Conservation (phyloP, 2,329 filamentous ascomycete species). For the Domatiomyces catenatus region DNA sequence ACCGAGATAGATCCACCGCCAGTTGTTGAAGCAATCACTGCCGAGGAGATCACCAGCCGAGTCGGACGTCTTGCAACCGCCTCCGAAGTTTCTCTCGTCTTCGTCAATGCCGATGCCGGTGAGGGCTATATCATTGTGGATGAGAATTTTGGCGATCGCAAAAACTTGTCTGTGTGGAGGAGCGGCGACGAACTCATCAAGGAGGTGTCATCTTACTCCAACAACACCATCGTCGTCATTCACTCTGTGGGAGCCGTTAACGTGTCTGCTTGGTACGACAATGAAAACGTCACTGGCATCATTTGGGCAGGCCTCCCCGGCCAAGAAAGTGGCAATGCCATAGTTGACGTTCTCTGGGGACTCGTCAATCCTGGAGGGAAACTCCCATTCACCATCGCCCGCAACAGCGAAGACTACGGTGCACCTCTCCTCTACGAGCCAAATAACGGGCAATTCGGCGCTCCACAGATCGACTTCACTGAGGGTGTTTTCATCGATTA, state of each 20-base stretch:
- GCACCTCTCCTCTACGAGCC: conserved; percentile 41
- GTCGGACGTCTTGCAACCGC: conserved; percentile 37
- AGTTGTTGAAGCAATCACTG: conserved; percentile 44
- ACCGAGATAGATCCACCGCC: conserved; percentile 40
- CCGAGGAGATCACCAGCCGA: conserved; percentile 41
- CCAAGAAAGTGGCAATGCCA: conserved; percentile 59
- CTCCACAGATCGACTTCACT: conserved; percentile 43
- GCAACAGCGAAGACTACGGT: conserved; percentile 38
- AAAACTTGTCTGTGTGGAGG: conserved; percentile 82
- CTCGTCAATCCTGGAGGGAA: conserved; percentile 47
- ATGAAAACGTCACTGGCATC: conserved; percentile 59
- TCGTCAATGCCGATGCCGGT: conserved; percentile 73
- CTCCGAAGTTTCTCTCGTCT: conserved; percentile 54
- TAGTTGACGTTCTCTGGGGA: conserved; percentile 61
- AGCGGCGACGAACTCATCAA: conserved; percentile 66
- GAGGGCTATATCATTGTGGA: conserved; percentile 77
- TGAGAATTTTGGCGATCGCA: conserved; percentile 72
- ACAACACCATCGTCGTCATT: conserved; percentile 84
- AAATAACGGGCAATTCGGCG: conserved; percentile 38
- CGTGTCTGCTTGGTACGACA: conserved; percentile 44
- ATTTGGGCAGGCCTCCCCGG: conserved; percentile 62
- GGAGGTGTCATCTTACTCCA: conserved; percentile 60
- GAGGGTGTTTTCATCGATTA: conserved; percentile 45
- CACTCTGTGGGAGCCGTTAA: conserved; percentile 73
- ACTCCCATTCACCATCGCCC: conserved; percentile 46